Evolutionary conservation across 352 stramenopile species (phyloP), one percentile per base, ranked within the genome.

Genomic region (Pythium brassicae): DNA sequence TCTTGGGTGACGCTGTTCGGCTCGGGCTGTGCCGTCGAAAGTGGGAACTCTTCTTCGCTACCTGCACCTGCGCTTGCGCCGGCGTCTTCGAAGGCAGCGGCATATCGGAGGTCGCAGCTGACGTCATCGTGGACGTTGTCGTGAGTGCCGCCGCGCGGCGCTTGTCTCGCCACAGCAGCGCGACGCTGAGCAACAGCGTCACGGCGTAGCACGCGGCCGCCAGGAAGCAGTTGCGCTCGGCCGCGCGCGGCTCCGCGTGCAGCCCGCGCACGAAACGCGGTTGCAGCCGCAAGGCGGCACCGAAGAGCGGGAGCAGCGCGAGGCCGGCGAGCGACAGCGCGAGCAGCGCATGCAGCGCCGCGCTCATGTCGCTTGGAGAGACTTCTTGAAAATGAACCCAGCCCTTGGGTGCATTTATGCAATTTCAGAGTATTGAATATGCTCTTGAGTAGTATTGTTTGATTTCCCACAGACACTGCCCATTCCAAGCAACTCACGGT

Each of bases 141-240:
- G 32, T 11, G 32, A 37, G 40, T 6, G n/a, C 20, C 40, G n/a
- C 27, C 20, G 47, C 55, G 4, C 15, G 39, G 12, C 47, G 39
- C 40, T 44, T 50, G 35, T 49, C 39, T 15, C 55, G 20, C 35
- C 62, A 57, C 7, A 81, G 53, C 47, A 59, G 20, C 20, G 65
- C 22, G 3, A 40, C 20, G 25, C 67, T 77, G 6, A 69, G n/a
- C 26, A 88, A 25, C 29, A 80, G 74, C 4, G 79, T 61, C 34
- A 42, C 68, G 37, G 59, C 68, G 58, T 92, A 92, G 54, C 71
- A 64, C 14, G 59, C 67, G 26, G 68, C 74, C 2, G 70, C 69
- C 29, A 89, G 59, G 57, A 83, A 87, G 61, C 81, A 92, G 53
- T 91, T 88, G 53, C 57, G 40, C 63, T 84, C 76, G 7, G 78